phyloP scores from a whole-genome alignment of 169 alveolate genomes.

The Plasmodium cynomolgi region DNA sequence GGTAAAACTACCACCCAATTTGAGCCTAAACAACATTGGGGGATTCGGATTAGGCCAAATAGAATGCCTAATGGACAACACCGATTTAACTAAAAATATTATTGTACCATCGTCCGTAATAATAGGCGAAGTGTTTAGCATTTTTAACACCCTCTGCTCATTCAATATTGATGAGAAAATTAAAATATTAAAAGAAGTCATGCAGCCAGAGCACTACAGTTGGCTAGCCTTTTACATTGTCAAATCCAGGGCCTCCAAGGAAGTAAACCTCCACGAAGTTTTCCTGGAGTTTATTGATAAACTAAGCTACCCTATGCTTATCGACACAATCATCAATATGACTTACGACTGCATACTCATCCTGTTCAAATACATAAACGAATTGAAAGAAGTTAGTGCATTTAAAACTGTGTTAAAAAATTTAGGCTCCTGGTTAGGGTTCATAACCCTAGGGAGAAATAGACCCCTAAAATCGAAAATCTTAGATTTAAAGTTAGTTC shows the following conservation, averaged over 20 bases:
- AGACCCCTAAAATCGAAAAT: slow-evolving; percentile 90
- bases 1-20: slow-evolving; percentile 30
- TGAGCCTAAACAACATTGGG: slow-evolving; percentile 30
- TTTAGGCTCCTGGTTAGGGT: slow-evolving; percentile 93
- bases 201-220: slow-evolving; percentile 85
- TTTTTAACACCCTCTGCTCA: slow-evolving; percentile 82
- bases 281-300: slow-evolving; percentile 88
- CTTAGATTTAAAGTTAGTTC: slow-evolving; percentile 88
- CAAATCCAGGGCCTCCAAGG: slow-evolving; percentile 92
- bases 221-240: slow-evolving; percentile 93
- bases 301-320: slow-evolving; percentile 85
- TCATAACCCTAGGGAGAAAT: slow-evolving; percentile 89
- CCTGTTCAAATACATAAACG: slow-evolving; percentile 83
- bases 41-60: slow-evolving; percentile 83
- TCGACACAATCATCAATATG: slow-evolving; percentile 83
- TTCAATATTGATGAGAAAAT: slow-evolving; percentile 84
- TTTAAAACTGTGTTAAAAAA: slow-evolving; percentile 90
- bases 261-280: slow-evolving; percentile 90
- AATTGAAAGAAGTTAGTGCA: slow-evolving; percentile 87
- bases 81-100: slow-evolving; percentile 70
- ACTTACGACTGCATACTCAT: slow-evolving; percentile 90
- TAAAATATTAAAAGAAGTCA: slow-evolving; percentile 80
- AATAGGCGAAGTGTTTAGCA: slow-evolving; percentile 82
- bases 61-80: slow-evolving; percentile 81
- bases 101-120: slow-evolving; percentile 78